Conservation (phyloP, 768 basidiomycete species). For the Podaxis sp. region DNA sequence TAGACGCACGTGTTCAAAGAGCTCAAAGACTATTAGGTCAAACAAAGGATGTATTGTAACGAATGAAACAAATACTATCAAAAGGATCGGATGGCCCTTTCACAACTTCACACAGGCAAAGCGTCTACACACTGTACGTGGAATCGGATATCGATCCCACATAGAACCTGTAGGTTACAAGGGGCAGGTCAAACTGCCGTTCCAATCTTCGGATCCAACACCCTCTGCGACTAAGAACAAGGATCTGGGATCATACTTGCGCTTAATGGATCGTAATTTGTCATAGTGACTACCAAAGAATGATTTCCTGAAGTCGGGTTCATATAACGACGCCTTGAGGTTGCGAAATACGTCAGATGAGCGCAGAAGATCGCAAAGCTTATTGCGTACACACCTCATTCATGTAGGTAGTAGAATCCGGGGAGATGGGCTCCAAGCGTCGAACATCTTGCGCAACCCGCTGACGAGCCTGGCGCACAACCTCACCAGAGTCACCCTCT, state of each 20-base stretch:
- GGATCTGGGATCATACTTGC: slow-evolving; percentile 40
- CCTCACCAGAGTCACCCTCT: slow-evolving; percentile 16
- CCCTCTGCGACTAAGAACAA: slow-evolving; percentile 46
- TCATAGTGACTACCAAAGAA: slow-evolving; percentile 48
- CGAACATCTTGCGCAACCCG: background rate
- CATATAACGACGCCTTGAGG: slow-evolving; percentile 40
- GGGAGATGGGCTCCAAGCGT: slow-evolving; percentile 25
- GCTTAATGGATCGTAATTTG: slow-evolving; percentile 39
- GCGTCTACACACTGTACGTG: background rate
- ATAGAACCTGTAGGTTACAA: background rate
- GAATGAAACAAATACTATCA: too few relatives aligned
- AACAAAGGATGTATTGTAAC: too few relatives aligned
- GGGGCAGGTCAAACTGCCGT: slow-evolving; percentile 27
- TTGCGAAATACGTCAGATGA: background rate
- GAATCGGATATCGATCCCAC: background rate
- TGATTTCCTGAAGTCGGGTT: slow-evolving; percentile 35
- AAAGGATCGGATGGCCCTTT: too few relatives aligned
- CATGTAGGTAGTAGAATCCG: slow-evolving; percentile 43
- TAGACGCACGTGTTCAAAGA: too few relatives aligned
- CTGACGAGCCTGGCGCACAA: slow-evolving; percentile 21
- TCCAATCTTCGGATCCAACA: slow-evolving; percentile 54
- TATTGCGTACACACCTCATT: slow-evolving; percentile 41
- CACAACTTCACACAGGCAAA: background rate
- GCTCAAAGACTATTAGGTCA: too few relatives aligned
- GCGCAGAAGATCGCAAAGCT: background rate